Evolutionary conservation across 192 early-diverging fungal genomes (phyloP), one percentile per base, ranked within the genome.

Genomic region (Coemansia sp.): DNA sequence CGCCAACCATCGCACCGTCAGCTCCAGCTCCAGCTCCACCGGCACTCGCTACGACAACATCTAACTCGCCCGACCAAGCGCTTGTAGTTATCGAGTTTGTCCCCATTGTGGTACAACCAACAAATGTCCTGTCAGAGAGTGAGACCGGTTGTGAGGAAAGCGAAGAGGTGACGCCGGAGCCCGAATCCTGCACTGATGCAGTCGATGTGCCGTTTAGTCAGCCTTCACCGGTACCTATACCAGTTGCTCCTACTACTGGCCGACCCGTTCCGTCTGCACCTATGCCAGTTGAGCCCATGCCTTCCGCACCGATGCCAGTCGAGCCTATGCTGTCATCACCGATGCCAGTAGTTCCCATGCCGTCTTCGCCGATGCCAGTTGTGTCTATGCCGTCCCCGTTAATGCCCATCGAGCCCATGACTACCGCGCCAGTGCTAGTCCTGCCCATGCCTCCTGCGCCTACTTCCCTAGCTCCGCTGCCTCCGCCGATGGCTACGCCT

Each of bases 31-130:
- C 64, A 14, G 58, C n/a, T 1, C 23, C 50, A 19, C 36, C 38
- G 5, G 62, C 46, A 36, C 67, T 63, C 8, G 57, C 53, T 5
- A 10, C 36, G 10, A 41, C 66, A 2, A 63, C 42, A n/a, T 67
- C 66, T 3, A 50, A 14, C n/a, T 34, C 21, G 36, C 50, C 64
- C 23, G 64, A 37, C 0, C 63, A 74, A 37, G 51, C 63, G 2
- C 39, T 78, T 12, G 61, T 74, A 1, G 62, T 74, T 5, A 70
- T 74, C 17, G 68, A 78, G 53, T 78, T 74, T 63, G 38, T 68
- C 23, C 64, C 72, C 0, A 37, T 67, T 17, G 5, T 66, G 25
- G 31, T 62, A 1, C 23, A 72, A 60, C 59, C 67, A 48, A 64
- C 59, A 46, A 69, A 21, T 48, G 62, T 5, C 6, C 55, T 29